phyloP scores from a whole-genome alignment of 805 yeast genomes.

The Hanseniaspora meyeri region DNA sequence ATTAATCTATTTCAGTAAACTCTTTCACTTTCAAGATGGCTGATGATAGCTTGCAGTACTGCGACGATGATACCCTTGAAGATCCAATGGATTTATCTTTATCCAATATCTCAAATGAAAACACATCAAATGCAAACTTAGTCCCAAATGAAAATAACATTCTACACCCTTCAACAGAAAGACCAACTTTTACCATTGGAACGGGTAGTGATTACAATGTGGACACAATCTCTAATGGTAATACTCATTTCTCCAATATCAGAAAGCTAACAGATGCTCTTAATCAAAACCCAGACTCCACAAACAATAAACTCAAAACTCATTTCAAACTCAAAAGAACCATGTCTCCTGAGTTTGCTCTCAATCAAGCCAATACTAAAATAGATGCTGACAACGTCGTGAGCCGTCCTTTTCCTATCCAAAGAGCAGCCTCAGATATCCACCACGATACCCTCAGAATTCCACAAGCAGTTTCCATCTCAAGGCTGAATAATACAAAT shows the following conservation, averaged over 20 bases:
- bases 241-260: conserved; percentile 5
- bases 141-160: not conserved
- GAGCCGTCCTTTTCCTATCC: conserved; percentile 1
- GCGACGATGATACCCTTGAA: conserved; percentile 13
- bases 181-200: not conserved
- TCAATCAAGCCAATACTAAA: not conserved
- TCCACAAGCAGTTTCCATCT: not conserved
- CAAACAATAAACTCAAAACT: not conserved
- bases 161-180: not conserved
- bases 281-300: not conserved
- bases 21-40: not conserved
- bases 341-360: not conserved
- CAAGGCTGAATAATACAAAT: not conserved
- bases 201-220: not conserved
- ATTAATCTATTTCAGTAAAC: not conserved
- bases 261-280: conserved; percentile 10
- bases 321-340: conserved; percentile 4
- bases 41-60: conserved; percentile 4
- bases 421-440: conserved; percentile 7
- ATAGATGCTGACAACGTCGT: not conserved
- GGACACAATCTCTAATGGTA: not conserved
- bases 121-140: not conserved
- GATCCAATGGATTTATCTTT: conserved; percentile 9
- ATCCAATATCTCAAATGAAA: not conserved
- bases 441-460: not conserved